These are phyloP conservation scores for Solanum pinnatisectum DNA, from an alignment of 257 asterid species.

Conservation along the genomic window DNA sequence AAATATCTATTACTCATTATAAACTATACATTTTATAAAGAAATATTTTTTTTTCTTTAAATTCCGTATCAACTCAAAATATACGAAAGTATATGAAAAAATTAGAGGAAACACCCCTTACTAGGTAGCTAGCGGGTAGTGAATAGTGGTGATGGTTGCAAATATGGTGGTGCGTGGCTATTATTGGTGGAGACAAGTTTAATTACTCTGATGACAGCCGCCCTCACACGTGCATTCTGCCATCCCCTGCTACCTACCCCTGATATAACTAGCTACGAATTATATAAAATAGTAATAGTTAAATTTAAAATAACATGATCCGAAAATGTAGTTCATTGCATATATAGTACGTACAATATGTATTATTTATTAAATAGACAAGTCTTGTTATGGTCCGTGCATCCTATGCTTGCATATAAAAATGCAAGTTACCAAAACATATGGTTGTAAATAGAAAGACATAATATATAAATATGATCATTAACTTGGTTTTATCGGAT, in stretches of 20 bases:
- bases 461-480: too few relatives aligned
- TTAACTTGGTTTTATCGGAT: too few relatives aligned
- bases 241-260: neutral
- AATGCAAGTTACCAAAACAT: too few relatives aligned
- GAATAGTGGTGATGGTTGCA: neutral
- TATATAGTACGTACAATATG: neutral
- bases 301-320: neutral
- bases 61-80: too few relatives aligned
- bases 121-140: neutral
- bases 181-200: neutral
- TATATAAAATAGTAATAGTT: too few relatives aligned
- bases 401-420: neutral
- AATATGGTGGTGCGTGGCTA: neutral
- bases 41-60: too few relatives aligned
- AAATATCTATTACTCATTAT: too few relatives aligned
- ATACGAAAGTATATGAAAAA: too few relatives aligned
- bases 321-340: neutral
- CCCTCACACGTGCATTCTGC: neutral
- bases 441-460: neutral
- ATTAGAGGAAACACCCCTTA: too few relatives aligned
- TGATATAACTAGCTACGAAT: neutral
- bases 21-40: too few relatives aligned
- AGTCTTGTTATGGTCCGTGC: neutral
- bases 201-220: neutral
- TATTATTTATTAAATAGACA: neutral